Conservation (phyloP, 768 basidiomycete genomes). For the Auriscalpium vulgare region DNA sequence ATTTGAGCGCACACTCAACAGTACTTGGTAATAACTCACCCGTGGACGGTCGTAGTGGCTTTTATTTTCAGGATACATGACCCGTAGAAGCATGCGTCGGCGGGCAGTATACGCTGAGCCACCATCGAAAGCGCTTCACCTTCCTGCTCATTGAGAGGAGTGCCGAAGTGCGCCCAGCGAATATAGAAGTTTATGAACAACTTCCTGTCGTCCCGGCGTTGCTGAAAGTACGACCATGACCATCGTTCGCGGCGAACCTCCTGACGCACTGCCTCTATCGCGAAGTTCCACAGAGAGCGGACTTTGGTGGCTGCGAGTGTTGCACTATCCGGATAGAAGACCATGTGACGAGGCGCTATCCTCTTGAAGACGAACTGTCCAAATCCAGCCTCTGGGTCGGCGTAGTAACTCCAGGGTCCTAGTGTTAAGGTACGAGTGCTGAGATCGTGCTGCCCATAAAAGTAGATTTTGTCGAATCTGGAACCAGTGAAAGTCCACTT, state of each 20-base stretch:
- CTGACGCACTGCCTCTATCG: slow-evolving; percentile 3
- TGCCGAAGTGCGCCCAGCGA: background rate
- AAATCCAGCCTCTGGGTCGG: background rate
- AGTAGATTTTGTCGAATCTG: background rate
- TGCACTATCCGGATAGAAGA: slow-evolving; percentile 4
- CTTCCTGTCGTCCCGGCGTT: slow-evolving; percentile 6
- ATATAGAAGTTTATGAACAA: background rate
- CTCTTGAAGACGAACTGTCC: slow-evolving; percentile 9
- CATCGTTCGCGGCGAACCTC: slow-evolving; percentile 9
- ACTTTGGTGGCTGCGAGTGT: slow-evolving; percentile 1
- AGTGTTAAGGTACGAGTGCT: background rate
- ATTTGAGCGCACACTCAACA: background rate
- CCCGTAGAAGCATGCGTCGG: background rate
- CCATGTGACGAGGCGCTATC: slow-evolving; percentile 3
- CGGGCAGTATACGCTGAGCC: background rate
- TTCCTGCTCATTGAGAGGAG: background rate
- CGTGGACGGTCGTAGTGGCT: background rate
- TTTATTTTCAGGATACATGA: background rate
- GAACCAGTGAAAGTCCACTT: background rate
- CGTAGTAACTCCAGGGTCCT: background rate
- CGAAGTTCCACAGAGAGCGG: slow-evolving; percentile 9
- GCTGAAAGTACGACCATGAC: slow-evolving; percentile 14
- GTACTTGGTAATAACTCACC: background rate
- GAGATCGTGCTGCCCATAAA: background rate
- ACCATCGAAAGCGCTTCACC: background rate